A percentile compares a stretch with the other conserved stretches of the same genome.
phyloP scores from a whole-genome alignment of 108 stramenopile genomes.

The Chaetoceros muelleri region DNA sequence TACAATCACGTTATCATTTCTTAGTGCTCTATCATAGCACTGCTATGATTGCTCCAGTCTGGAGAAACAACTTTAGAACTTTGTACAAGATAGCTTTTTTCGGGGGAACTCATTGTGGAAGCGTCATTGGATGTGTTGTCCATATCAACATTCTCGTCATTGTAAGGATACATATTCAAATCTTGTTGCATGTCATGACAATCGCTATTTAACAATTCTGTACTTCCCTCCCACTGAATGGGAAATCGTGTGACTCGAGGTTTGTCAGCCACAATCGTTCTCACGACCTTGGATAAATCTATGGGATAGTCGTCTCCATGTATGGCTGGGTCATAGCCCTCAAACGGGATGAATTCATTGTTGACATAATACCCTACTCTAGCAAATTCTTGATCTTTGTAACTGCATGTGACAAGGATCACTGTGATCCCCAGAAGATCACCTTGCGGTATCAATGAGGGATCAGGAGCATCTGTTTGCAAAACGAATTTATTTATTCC shows the following conservation, averaged over 20 bases:
- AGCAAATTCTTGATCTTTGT: constrained; percentile 91
- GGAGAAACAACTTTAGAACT: too few species aligned
- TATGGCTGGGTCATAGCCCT: not conserved
- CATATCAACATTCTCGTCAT: too few species aligned
- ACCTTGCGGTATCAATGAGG: constrained; percentile 53
- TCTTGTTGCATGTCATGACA: too few species aligned
- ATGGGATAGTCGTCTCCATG: constrained; percentile 20
- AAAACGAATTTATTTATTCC: constrained; percentile 89
- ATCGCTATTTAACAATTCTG: too few species aligned
- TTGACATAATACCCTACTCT: constrained; percentile 99
- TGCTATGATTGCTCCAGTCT: too few species aligned
- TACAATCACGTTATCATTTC: too few species aligned
- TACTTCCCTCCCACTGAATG: constrained; percentile 86
- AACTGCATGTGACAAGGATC: constrained; percentile 91
- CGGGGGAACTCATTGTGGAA: too few species aligned
- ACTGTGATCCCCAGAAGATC: constrained; percentile 98
- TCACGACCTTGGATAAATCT: constrained; percentile 55
- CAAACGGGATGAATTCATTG: constrained; percentile 84
- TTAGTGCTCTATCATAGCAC: too few species aligned
- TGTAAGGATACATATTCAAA: too few species aligned
- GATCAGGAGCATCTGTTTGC: constrained; percentile 88
- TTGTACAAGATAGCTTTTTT: too few species aligned
- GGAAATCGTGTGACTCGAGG: constrained; percentile 95
- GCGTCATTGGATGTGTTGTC: too few species aligned
- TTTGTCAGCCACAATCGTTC: constrained; percentile 89